Evolutionary conservation across 2,329 filamentous ascomycete genomes (phyloP).

Genomic region (Aspergillus sp.): DNA sequence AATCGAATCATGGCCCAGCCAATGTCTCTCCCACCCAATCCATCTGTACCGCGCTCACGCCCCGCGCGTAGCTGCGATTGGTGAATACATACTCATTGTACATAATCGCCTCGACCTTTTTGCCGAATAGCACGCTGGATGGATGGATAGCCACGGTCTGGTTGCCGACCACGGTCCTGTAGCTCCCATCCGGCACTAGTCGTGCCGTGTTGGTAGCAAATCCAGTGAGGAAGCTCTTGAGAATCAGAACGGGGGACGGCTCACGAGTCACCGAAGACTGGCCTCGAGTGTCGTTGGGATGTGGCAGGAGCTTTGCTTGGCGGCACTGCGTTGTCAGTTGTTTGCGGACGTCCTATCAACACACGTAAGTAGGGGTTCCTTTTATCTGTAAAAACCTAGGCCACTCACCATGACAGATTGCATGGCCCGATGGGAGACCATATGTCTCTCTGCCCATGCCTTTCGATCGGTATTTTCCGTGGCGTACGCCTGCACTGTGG

Average conservation of each 20-base stretch:
- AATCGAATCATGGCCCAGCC: constrained; percentile 17
- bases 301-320: constrained; percentile 43
- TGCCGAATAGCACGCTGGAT: constrained; percentile 58
- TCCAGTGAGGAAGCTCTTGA: constrained; percentile 58
- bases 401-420: constrained; percentile 56
- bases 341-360: constrained; percentile 56
- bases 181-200: constrained; percentile 59
- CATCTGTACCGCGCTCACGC: constrained; percentile 61
- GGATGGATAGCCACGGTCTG: constrained; percentile 63
- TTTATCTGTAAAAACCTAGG: neutral
- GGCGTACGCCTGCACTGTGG: constrained; percentile 59
- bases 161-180: constrained; percentile 60
- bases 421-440: constrained; percentile 63
- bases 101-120: constrained; percentile 61
- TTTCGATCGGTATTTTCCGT: constrained; percentile 58
- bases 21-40: constrained; percentile 58
- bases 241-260: constrained; percentile 47
- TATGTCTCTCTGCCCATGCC: constrained; percentile 57
- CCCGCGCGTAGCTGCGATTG: constrained; percentile 60
- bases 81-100: constrained; percentile 67
- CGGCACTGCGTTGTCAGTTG: constrained; percentile 58
- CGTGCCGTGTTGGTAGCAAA: constrained; percentile 61
- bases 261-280: constrained; percentile 23
- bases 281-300: constrained; percentile 17
- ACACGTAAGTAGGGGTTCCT: neutral